Base-by-base conservation (phyloP, 2,329 filamentous ascomycete species). In the Huntiella moniliformis region DNA sequence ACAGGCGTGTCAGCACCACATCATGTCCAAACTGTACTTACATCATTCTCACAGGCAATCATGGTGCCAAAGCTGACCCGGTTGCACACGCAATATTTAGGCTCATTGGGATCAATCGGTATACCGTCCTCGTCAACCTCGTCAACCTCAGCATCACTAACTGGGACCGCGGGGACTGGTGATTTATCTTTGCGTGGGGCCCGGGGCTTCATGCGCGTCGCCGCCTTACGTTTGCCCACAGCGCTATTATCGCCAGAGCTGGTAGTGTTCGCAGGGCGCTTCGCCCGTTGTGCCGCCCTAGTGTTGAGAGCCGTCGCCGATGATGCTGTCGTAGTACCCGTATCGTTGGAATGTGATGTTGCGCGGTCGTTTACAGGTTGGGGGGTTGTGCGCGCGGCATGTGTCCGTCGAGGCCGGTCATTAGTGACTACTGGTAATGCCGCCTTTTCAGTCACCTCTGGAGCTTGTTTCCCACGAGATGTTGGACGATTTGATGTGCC, bases 31-130 rank as follows among this genome's bases (percentile, higher is more conserved):
- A 28, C 22, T 8, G n/a, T 18, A 64, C 75, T 73, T 64, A 82
- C 79, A 61, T 83, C 78, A 55, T 85, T 85, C 56, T 88, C 82
- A 60, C 83, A 91, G 50, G 75, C 73, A 57, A 91, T 83, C 83
- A 91, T 91, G 15, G 71, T 77, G 45, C 83, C 83, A 57, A 79
- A 87, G 58, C 80, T 85, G 45, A 91, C 80, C 48, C 82, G 68
- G 53, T 83, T 80, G 60, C 83, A 91, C 46, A 79, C 60, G 56
- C 83, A 91, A 59, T 91, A 91, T 51, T 74, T 67, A 37, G 77
- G 72, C 63, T 91, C 83, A 46, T 84, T 65, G 0, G 81, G 78
- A 56, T 86, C 81, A 55, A 87, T 80, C 18, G 72, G 61, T 50
- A 78, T 79, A 8, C 75, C 75, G 51, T 80, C 75, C 54, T 80